These are phyloP conservation scores for Zopfochytrium polystomum DNA, from an alignment of 371 early-diverging fungal genomes.

Conservation along the genomic window DNA sequence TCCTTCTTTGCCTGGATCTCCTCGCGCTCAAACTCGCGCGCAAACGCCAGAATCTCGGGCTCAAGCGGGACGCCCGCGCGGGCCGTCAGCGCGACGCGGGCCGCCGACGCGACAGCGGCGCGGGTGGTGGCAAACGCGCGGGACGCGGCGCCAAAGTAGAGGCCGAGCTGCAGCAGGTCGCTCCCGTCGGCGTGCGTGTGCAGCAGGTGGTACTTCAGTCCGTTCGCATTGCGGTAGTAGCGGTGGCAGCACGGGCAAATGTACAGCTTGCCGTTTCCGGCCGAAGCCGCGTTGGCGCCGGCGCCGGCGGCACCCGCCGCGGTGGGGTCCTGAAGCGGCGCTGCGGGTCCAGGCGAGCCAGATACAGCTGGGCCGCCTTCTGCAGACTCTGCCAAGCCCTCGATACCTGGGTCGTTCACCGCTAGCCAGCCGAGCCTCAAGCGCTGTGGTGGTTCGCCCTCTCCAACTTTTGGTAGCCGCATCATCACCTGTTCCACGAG, in stretches of 20 bases:
- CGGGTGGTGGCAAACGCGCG: no score
- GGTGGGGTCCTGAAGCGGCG: neutral
- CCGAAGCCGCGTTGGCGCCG: conserved; percentile 1
- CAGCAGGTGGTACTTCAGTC: conserved; percentile 29
- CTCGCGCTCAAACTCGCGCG: no score
- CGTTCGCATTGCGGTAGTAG: conserved; percentile 34
- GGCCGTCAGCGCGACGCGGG: no score
- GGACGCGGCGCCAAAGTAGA: conserved; percentile 25
- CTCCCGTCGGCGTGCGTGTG: conserved; percentile 25
- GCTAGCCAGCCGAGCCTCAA: conserved; percentile 10
- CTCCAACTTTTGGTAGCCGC: conserved; percentile 8
- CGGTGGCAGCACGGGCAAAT: no score
- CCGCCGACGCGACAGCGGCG: no score
- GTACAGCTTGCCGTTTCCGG: conserved; percentile 21
- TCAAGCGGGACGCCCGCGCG: no score
- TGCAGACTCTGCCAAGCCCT: no score
- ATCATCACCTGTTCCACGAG: conserved; percentile 8
- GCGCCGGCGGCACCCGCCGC: no score
- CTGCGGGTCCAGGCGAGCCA: neutral
- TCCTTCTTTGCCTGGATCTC: no score
- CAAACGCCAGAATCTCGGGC: no score
- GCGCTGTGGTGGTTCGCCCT: conserved; percentile 6
- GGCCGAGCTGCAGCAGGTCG: conserved; percentile 19
- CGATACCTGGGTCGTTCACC: conserved; percentile 14
- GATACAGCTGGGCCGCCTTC: no score